Base-by-base conservation (phyloP, 768 basidiomycete species). In the Mycena venus region DNA sequence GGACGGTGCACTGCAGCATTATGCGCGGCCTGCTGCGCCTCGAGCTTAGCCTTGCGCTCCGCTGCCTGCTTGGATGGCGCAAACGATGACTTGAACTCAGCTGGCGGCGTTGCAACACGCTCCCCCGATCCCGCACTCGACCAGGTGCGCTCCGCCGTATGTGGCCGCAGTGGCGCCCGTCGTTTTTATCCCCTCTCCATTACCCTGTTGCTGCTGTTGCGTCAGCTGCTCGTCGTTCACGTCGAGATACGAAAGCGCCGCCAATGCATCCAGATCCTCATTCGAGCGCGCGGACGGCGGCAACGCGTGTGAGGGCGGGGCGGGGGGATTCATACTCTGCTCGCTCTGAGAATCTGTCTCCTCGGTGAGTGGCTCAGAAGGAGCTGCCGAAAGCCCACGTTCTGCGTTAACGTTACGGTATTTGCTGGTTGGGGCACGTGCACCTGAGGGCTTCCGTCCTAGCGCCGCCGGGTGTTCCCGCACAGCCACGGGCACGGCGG, bases 41-140 rank as follows among this genome's bases (percentile, higher is more conserved):
- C 92, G 17, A 90, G 88, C 80, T 94, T 95, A 10, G 95, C 94
- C 78, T 94, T 94, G 65, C 98, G 90, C 80, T 99, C 93, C 25
- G 91, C 91, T 44, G 96, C 96, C 75, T 93, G 91, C 79, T 90
- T 94, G 21, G 94, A 95, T 2, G 93, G 93, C 0, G 96, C 95
- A 80, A 99, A 99, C 4, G 97, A 96, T 0, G 96, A 97, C 65
- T 91, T 92, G 84, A 89, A 94, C 66, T 90, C 81, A 66, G 81
- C 81, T 47, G 75, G 77, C 32, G 79, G 74, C 15, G 80, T 77
- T 36, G 78, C 68, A n/a, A 55, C 7, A 10, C 72, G 72, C 8
- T 77, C 69, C 11, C 36, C 68, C 4, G 70, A 25, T 14, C 3
- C 31, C 31, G 56, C 69, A 27, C 32, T 38, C 23, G 73, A 70